Evolutionary conservation across 257 asterid species (phyloP).

Genomic region (Haberlea rhodopensis): DNA sequence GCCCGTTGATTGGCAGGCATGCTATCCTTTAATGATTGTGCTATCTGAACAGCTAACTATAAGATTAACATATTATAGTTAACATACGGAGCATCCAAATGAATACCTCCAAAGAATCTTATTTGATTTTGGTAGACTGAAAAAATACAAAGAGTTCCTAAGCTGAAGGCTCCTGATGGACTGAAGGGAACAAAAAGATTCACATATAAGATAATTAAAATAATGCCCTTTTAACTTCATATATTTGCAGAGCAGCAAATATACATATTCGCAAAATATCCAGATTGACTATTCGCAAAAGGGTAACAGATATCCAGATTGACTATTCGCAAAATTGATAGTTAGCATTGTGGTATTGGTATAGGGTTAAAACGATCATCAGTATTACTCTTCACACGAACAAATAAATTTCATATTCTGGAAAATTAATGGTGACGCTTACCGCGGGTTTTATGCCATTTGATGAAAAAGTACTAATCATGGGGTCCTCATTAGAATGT

Average conservation of each 20-base stretch:
- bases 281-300: constrained; percentile 16
- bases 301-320: constrained; percentile 14
- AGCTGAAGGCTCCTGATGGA: constrained; percentile 15
- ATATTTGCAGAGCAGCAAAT: neutral
- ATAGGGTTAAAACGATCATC: constrained; percentile 4
- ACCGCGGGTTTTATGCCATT: constrained; percentile 38
- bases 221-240: neutral
- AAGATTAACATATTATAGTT: too few relatives aligned
- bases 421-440: constrained; percentile 16
- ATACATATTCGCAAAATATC: too few relatives aligned
- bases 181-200: constrained; percentile 5
- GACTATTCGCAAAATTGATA: constrained; percentile 3
- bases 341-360: neutral
- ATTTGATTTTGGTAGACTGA: neutral
- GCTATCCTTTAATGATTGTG: constrained; percentile 7
- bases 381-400: constrained; percentile 7
- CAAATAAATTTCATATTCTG: neutral
- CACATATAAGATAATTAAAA: neutral
- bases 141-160: neutral
- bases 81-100: neutral
- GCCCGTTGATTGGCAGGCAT: neutral
- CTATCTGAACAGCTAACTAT: constrained; percentile 6
- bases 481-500: constrained; percentile 29
- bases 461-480: constrained; percentile 28
- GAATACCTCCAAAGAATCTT: neutral